These are phyloP conservation scores for Xylaria sp. DNA, from an alignment of 2,329 filamentous ascomycete genomes.

Conservation along the genomic window DNA sequence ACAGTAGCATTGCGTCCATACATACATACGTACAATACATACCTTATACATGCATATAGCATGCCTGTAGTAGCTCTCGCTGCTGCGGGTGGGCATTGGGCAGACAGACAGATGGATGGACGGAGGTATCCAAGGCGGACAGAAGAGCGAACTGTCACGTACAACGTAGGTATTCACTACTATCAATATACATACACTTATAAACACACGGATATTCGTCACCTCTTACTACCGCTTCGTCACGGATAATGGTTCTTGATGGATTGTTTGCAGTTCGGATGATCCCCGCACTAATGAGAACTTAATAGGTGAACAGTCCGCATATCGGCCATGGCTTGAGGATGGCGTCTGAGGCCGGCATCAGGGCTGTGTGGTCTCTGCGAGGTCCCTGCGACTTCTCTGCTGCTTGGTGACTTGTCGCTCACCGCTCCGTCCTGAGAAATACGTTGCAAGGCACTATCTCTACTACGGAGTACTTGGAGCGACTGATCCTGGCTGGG, in stretches of 20 bases:
- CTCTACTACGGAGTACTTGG: neutral
- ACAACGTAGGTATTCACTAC: constrained; percentile 11
- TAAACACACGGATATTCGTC: constrained; percentile 9
- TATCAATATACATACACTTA: neutral
- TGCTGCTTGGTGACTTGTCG: constrained; percentile 16
- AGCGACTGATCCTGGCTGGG: constrained; percentile 24
- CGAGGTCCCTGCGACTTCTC: too few species aligned
- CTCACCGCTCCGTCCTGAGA: constrained; percentile 24
- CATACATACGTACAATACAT: neutral
- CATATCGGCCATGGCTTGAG: constrained; percentile 24
- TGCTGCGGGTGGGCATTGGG: constrained; percentile 20
- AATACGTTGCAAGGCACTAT: constrained; percentile 8
- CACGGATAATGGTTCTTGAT: neutral
- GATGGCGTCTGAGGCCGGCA: constrained; percentile 15
- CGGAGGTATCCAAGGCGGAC: constrained; percentile 7
- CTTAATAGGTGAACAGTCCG: constrained; percentile 21
- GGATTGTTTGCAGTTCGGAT: constrained; percentile 22
- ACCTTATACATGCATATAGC: too few species aligned
- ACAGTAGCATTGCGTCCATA: too few species aligned
- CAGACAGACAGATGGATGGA: constrained; percentile 21
- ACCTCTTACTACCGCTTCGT: neutral
- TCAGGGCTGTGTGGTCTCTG: constrained; percentile 16
- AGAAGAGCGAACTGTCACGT: constrained; percentile 21
- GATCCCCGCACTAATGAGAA: constrained; percentile 30
- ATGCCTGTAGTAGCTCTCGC: neutral